phyloP scores from a whole-genome alignment of 148 eudicot species.

The Oxyria digyna region DNA sequence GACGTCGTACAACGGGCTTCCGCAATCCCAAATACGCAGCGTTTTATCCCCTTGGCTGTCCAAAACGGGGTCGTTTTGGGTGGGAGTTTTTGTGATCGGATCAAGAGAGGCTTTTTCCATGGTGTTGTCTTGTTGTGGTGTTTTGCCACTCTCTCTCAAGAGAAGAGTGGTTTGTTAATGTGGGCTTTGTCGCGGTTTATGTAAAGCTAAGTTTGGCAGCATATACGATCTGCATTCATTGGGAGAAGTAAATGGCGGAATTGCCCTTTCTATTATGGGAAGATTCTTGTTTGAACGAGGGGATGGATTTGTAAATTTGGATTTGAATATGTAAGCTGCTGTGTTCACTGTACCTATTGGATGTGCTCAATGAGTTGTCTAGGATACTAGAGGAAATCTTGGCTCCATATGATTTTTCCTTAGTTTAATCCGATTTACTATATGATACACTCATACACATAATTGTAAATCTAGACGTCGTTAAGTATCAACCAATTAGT shows the following conservation, averaged over 20 bases:
- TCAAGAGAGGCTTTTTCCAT: constrained; percentile 1
- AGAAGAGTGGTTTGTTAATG: background rate
- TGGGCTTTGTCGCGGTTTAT: background rate
- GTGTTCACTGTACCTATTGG: background rate
- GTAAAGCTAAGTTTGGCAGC: constrained; percentile 4
- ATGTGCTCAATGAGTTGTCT: background rate
- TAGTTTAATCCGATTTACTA: too few relatives aligned
- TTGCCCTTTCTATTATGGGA: background rate
- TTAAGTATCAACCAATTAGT: too few relatives aligned
- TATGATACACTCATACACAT: too few relatives aligned
- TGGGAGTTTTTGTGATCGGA: background rate
- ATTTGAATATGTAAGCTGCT: background rate
- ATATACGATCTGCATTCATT: background rate
- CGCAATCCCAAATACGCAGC: constrained; percentile 13
- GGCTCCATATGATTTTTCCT: background rate
- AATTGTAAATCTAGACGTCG: too few relatives aligned
- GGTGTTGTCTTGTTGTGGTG: background rate
- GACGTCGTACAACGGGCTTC: constrained; percentile 14
- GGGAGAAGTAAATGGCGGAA: background rate
- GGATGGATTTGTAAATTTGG: constrained; percentile 2
- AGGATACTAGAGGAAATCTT: background rate
- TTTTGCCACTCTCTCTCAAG: background rate
- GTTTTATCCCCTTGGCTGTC: background rate
- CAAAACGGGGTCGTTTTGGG: background rate
- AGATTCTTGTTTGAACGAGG: background rate